Conservation (phyloP, 108 stramenopile species). For the Discostella stelligeroides region DNA sequence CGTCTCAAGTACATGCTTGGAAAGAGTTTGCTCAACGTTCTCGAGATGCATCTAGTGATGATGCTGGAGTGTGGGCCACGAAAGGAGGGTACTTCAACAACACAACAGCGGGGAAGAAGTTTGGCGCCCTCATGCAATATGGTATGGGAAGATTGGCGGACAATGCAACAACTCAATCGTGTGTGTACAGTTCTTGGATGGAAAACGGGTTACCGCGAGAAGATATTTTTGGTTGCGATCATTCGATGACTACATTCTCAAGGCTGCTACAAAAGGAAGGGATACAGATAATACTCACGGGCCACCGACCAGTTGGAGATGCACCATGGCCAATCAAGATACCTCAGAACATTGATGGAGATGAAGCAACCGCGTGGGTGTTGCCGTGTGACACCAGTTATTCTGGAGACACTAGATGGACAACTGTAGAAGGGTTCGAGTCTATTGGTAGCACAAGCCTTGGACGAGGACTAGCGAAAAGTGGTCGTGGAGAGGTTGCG, state of each 20-base stretch:
- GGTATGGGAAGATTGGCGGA: constrained; percentile 83
- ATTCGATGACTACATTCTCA: constrained; percentile 12
- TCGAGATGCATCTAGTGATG: neutral
- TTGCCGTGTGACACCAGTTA: constrained; percentile 79
- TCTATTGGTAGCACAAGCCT: constrained; percentile 10
- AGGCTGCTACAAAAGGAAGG: constrained; percentile 56
- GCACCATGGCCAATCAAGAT: constrained; percentile 74
- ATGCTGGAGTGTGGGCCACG: constrained; percentile 60
- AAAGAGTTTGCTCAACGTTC: constrained; percentile 43
- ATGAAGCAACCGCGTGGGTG: constrained; percentile 42
- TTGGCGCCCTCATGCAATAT: constrained; percentile 69
- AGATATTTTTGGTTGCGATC: constrained; percentile 46
- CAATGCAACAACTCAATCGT: constrained; percentile 59
- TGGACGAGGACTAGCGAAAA: constrained; percentile 32
- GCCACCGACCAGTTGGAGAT: constrained; percentile 88
- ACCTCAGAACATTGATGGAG: constrained; percentile 12
- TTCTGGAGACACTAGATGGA: constrained; percentile 73
- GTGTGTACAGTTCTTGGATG: constrained; percentile 77
- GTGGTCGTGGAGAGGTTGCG: constrained; percentile 51
- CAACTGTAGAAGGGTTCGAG: constrained; percentile 11
- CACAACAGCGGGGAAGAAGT: constrained; percentile 24
- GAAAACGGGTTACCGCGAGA: constrained; percentile 65
- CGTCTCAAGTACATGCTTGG: constrained; percentile 58
- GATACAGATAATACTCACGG: constrained; percentile 61
- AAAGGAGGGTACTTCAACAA: constrained; percentile 64